Conservation (phyloP, 2,329 filamentous ascomycete genomes). For the Fusarium citri region DNA sequence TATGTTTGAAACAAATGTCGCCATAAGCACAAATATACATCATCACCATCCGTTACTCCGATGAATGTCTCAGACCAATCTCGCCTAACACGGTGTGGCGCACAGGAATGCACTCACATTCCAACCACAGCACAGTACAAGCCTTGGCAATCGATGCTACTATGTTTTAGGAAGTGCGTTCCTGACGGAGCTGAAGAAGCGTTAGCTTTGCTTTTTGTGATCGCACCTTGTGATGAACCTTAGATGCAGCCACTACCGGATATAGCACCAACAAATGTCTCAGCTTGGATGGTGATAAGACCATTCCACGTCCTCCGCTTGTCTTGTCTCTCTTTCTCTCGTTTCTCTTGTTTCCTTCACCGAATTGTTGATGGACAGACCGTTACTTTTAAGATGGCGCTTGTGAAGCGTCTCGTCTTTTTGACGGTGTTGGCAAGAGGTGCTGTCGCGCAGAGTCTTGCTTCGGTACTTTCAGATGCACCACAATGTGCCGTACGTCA, state of each 20-base stretch:
- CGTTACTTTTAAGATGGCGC: not conserved
- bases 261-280: slow-evolving; percentile 1
- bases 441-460: not conserved
- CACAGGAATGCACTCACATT: not conserved
- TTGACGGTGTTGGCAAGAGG: not conserved
- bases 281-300: not conserved
- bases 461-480: not conserved
- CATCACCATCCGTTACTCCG: rapidly evolving
- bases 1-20: rapidly evolving
- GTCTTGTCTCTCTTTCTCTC: not conserved
- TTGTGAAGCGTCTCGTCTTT: not conserved
- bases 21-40: too few species aligned
- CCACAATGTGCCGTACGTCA: not conserved
- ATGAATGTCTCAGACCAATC: not conserved
- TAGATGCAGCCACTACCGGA: not conserved
- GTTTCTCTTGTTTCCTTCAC: too few species aligned
- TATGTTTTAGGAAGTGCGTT: not conserved
- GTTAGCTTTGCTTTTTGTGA: not conserved
- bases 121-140: not conserved
- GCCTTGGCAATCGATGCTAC: not conserved
- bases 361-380: not conserved
- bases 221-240: not conserved
- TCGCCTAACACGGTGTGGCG: not conserved
- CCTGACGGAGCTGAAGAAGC: not conserved
- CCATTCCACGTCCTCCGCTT: not conserved